These are phyloP conservation scores for Cystobasidium tubakii DNA, from an alignment of 768 basidiomycete genomes.

Conservation along the genomic window DNA sequence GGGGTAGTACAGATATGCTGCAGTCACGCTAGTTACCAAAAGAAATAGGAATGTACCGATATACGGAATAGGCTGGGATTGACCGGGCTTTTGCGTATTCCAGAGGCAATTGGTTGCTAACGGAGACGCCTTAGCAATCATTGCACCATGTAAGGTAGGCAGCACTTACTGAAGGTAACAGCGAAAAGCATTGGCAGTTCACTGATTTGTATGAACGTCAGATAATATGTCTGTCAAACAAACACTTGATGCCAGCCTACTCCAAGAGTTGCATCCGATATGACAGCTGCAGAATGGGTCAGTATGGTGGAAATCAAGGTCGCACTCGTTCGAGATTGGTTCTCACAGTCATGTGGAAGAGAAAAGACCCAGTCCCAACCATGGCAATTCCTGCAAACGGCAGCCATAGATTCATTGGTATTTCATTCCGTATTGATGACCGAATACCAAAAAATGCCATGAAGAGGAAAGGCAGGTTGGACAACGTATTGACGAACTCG, in stretches of 20 bases:
- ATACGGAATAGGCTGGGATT: background rate
- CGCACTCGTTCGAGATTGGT: too few relatives aligned
- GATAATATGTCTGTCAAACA: background rate
- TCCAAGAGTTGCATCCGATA: conserved; percentile 33
- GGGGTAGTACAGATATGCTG: conserved; percentile 17
- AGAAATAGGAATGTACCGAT: background rate
- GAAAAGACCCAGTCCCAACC: conserved; percentile 14
- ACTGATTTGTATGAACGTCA: too few relatives aligned
- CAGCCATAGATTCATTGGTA: conserved; percentile 14
- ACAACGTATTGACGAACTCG: conserved; percentile 35
- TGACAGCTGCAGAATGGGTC: conserved; percentile 16
- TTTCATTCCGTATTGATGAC: background rate
- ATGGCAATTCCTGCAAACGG: conserved; percentile 17
- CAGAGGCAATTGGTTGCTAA: conserved; percentile 24
- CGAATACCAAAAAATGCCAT: conserved; percentile 13
- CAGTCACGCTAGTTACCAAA: conserved; percentile 13
- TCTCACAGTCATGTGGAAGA: conserved; percentile 31
- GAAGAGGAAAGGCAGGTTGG: conserved; percentile 24
- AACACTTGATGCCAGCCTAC: too few relatives aligned
- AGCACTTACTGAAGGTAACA: conserved; percentile 19
- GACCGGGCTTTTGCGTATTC: conserved; percentile 26
- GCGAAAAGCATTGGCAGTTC: conserved; percentile 32
- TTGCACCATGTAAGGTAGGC: background rate
- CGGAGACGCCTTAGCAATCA: background rate
- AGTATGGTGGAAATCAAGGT: too few relatives aligned